Conservation (phyloP, 2,329 filamentous ascomycete genomes). For the Xylaria sp. region DNA sequence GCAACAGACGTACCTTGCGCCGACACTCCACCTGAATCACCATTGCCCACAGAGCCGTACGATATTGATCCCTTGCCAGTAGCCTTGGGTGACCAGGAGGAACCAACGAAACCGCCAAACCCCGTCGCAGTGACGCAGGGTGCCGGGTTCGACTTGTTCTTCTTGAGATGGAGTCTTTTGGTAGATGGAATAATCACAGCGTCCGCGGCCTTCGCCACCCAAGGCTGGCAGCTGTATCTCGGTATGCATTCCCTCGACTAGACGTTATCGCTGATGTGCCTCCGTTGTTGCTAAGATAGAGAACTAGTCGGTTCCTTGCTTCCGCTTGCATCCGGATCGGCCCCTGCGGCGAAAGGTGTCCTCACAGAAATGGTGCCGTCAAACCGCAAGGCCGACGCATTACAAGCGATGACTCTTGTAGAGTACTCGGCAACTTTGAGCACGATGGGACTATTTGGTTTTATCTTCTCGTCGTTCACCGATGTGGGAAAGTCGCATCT, state of each 20-base stretch:
- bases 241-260: slow-evolving; percentile 19
- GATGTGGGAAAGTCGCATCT: slow-evolving; percentile 32
- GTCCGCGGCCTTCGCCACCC: slow-evolving; percentile 31
- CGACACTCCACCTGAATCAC: slow-evolving; percentile 18
- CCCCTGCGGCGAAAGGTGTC: slow-evolving; percentile 35
- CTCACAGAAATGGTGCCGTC: slow-evolving; percentile 36
- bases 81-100: slow-evolving; percentile 23
- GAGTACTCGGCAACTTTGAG: slow-evolving; percentile 30
- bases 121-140: slow-evolving; percentile 27
- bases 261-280: no score
- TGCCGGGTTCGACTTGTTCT: slow-evolving; percentile 35
- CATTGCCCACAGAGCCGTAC: slow-evolving; percentile 28
- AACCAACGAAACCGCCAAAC: slow-evolving; percentile 29
- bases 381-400: slow-evolving; percentile 31
- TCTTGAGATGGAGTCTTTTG: slow-evolving; percentile 34
- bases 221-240: slow-evolving; percentile 37
- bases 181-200: slow-evolving; percentile 33
- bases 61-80: slow-evolving; percentile 30
- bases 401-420: slow-evolving; percentile 37
- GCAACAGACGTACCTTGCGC: not conserved
- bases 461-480: slow-evolving; percentile 34
- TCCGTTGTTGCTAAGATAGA: not conserved
- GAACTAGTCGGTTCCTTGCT: slow-evolving; percentile 32
- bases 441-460: slow-evolving; percentile 35
- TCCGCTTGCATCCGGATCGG: slow-evolving; percentile 36